phyloP scores from a whole-genome alignment of 2,329 filamentous ascomycete species.

The Tolypocladium amazonense region DNA sequence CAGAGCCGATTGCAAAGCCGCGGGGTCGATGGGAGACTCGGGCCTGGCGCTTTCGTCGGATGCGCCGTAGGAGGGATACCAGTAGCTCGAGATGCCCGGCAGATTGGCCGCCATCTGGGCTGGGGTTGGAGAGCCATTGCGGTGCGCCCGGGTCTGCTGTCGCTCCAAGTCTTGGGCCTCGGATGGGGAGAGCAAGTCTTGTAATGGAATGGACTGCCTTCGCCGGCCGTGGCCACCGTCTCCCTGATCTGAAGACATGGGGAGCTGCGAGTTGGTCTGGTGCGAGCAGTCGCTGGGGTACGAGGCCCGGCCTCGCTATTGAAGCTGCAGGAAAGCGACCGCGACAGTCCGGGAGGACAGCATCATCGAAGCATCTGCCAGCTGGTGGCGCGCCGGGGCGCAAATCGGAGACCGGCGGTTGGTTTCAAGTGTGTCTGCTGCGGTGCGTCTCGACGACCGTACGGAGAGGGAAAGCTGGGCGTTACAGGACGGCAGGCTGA shows the following conservation, averaged over 20 bases:
- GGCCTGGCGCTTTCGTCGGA: constrained; percentile 24
- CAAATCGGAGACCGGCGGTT: background rate
- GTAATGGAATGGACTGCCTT: constrained; percentile 56
- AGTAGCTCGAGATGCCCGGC: constrained; percentile 39
- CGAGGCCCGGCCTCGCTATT: constrained; percentile 2
- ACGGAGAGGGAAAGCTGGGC: background rate
- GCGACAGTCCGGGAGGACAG: background rate
- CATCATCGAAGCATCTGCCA: background rate
- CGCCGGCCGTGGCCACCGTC: constrained; percentile 14
- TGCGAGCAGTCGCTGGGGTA: background rate
- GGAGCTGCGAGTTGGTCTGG: background rate
- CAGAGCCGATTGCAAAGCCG: constrained; percentile 42
- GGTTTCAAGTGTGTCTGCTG: constrained; percentile 1
- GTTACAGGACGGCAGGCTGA: background rate
- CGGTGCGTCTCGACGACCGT: background rate
- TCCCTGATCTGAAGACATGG: constrained; percentile 19
- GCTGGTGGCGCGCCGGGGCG: background rate
- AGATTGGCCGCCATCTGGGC: constrained; percentile 17
- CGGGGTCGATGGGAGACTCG: constrained; percentile 41
- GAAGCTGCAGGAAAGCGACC: background rate
- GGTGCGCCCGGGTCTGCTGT: constrained; percentile 1
- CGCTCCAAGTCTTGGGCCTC: background rate
- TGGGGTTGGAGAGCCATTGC: constrained; percentile 1
- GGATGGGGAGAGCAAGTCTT: constrained; percentile 37
- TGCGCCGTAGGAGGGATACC: constrained; percentile 35